phyloP scores from a whole-genome alignment of 1,139 yeast genomes.

The Nakaseomyces delphensis region DNA sequence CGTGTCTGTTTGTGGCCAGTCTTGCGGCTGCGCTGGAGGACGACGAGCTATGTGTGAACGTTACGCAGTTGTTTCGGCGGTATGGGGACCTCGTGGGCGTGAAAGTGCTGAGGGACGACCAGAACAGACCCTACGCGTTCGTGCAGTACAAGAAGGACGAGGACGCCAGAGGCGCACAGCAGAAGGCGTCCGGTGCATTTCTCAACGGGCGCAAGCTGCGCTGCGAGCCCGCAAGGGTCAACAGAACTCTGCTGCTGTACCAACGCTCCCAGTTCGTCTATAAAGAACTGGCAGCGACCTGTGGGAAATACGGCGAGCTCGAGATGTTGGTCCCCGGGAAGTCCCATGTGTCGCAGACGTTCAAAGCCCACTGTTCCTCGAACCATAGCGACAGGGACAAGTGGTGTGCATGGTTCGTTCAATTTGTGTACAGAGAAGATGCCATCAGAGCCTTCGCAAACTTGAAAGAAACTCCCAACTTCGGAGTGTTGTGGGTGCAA shows the following conservation, averaged over 20 bases:
- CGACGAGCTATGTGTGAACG: conserved; percentile 61
- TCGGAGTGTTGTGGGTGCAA: conserved; percentile 77
- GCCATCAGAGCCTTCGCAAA: conserved; percentile 81
- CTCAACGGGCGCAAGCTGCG: conserved; percentile 71
- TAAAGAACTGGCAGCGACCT: conserved; percentile 33
- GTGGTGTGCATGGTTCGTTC: conserved; percentile 61
- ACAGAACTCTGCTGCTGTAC: conserved; percentile 62
- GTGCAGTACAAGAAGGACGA: conserved; percentile 71
- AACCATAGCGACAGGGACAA: conserved; percentile 15
- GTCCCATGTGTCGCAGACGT: conserved; percentile 1
- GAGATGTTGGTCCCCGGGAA: conserved; percentile 56
- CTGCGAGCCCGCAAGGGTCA: conserved; percentile 86
- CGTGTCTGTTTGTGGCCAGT: conserved; percentile 84
- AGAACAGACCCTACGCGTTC: conserved; percentile 86
- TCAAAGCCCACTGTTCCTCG: background rate
- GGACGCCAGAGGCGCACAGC: conserved; percentile 63
- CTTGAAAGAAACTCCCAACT: conserved; percentile 44
- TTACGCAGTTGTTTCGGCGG: conserved; percentile 50
- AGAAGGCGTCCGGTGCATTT: conserved; percentile 56
- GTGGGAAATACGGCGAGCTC: conserved; percentile 59
- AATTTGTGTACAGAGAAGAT: conserved; percentile 79
- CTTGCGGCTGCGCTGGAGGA: conserved; percentile 56
- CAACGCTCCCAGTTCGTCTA: conserved; percentile 21
- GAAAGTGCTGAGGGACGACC: conserved; percentile 77
- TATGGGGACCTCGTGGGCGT: conserved; percentile 68